Evolutionary conservation across 176 grass and related monocot genomes (phyloP).

Genomic region (Hordeum marinum): DNA sequence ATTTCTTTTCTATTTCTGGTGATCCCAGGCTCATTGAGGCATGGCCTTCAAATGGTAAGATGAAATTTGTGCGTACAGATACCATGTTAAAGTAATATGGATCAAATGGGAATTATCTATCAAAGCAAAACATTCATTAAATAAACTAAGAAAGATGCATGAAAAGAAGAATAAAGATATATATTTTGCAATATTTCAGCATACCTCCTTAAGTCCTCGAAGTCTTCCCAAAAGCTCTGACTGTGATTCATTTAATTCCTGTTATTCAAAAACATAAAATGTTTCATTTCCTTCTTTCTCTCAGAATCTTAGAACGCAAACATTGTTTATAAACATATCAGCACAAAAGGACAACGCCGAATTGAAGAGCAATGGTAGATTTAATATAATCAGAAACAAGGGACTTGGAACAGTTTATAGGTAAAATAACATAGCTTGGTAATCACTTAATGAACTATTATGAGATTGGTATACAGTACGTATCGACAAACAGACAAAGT

Average conservation of each 20-base stretch:
- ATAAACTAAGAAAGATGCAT: not conserved
- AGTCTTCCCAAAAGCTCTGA: conserved; percentile 77
- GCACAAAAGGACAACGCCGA: not conserved
- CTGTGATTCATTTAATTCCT: conserved; percentile 84
- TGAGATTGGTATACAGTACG: not conserved
- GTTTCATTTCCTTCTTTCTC: not conserved
- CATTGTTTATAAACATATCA: not conserved
- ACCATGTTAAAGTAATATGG: not conserved
- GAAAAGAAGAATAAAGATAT: not conserved
- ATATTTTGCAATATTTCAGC: conserved; percentile 4
- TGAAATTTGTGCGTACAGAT: not conserved
- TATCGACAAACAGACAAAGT: not conserved
- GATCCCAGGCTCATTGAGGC: not conserved
- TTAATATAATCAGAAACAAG: not conserved
- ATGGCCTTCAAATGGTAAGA: not conserved
- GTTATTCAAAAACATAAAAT: not conserved
- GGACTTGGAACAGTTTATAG: not conserved
- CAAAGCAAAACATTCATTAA: not conserved
- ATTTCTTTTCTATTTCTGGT: not conserved
- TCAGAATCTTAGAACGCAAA: not conserved
- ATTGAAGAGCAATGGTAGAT: not conserved
- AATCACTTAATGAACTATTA: not conserved
- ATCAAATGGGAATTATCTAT: not conserved
- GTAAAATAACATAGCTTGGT: not conserved
- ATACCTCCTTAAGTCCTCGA: conserved; percentile 76